A percentile compares a stretch with the other conserved stretches of the same genome.
These are phyloP conservation scores for Trichoderma virens DNA, from an alignment of 495 filamentous ascomycete species.

Conservation along the genomic window DNA sequence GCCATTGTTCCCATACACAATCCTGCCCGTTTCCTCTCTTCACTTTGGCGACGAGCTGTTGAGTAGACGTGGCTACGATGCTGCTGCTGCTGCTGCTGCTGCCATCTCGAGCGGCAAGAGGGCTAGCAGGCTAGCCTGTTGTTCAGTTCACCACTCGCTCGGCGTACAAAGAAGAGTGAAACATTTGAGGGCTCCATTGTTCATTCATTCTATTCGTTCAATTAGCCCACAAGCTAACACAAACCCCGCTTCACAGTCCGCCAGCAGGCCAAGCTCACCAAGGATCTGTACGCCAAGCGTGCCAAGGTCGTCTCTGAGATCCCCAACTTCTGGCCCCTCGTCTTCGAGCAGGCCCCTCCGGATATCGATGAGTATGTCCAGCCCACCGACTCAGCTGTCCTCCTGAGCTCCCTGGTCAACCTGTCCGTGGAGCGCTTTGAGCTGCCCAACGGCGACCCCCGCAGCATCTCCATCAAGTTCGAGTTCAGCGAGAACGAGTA, in stretches of 20 bases:
- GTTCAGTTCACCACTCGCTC: too few relatives aligned
- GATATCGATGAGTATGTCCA: slow-evolving; percentile 82
- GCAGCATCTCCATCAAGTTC: slow-evolving; percentile 54
- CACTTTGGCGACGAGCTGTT: neutral
- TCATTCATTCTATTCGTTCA: neutral
- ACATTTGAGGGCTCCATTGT: neutral
- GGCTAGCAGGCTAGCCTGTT: too few relatives aligned
- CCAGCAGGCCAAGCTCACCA: slow-evolving; percentile 41
- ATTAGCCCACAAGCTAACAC: too few relatives aligned
- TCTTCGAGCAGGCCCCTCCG: slow-evolving; percentile 72
- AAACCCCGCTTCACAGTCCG: slow-evolving; percentile 37
- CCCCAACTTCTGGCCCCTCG: slow-evolving; percentile 79
- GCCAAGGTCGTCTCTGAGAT: slow-evolving; percentile 58
- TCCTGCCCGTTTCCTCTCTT: neutral
- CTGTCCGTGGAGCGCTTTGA: slow-evolving; percentile 72
- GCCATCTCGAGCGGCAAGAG: too few relatives aligned
- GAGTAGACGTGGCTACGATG: too few relatives aligned
- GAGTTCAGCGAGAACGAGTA: slow-evolving; percentile 62
- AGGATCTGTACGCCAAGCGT: slow-evolving; percentile 65
- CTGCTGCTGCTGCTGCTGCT: too few relatives aligned
- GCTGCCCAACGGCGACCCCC: slow-evolving; percentile 58
- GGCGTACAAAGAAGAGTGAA: too few relatives aligned
- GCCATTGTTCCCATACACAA: neutral
- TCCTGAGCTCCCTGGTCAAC: slow-evolving; percentile 52
- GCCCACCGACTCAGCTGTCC: slow-evolving; percentile 60